phyloP scores from a whole-genome alignment of 2,329 filamentous ascomycete species.

The Phoma sp. region DNA sequence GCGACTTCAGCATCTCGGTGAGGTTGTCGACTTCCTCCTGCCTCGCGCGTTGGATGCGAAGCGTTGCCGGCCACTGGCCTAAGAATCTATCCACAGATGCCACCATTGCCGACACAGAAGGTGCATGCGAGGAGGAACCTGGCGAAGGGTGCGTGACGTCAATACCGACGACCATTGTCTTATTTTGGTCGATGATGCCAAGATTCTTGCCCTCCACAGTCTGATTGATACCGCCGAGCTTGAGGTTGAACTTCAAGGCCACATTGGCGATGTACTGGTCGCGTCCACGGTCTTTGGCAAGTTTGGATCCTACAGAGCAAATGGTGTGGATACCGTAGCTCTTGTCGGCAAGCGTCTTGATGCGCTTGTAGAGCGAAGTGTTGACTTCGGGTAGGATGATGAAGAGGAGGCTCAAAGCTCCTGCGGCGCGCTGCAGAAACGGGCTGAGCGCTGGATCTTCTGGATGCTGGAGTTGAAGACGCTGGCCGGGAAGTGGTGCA shows the following conservation, averaged over 20 bases:
- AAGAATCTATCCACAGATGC: constrained; percentile 73
- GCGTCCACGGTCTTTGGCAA: constrained; percentile 38
- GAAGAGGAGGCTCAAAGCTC: constrained; percentile 3
- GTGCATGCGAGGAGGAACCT: constrained; percentile 63
- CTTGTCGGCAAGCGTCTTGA: constrained; percentile 34
- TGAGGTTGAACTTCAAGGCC: constrained; percentile 63
- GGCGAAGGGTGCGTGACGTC: constrained; percentile 88
- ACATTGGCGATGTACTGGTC: constrained; percentile 46
- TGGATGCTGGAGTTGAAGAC: neutral
- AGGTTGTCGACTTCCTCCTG: constrained; percentile 75
- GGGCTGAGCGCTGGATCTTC: neutral
- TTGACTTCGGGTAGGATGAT: constrained; percentile 29
- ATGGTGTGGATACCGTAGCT: constrained; percentile 31
- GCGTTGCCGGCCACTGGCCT: constrained; percentile 76
- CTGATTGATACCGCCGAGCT: constrained; percentile 64
- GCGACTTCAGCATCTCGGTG: constrained; percentile 65
- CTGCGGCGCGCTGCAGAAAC: neutral
- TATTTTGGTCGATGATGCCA: constrained; percentile 62
- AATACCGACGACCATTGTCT: constrained; percentile 85
- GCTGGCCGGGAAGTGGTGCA: constrained; percentile 1
- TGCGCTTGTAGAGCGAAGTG: constrained; percentile 28
- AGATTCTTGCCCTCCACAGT: constrained; percentile 61
- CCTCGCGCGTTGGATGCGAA: constrained; percentile 68
- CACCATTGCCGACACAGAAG: constrained; percentile 81
- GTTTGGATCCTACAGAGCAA: constrained; percentile 43